phyloP scores from a whole-genome alignment of 176 grass and related monocot species.

The Saccharum spontaneum region DNA sequence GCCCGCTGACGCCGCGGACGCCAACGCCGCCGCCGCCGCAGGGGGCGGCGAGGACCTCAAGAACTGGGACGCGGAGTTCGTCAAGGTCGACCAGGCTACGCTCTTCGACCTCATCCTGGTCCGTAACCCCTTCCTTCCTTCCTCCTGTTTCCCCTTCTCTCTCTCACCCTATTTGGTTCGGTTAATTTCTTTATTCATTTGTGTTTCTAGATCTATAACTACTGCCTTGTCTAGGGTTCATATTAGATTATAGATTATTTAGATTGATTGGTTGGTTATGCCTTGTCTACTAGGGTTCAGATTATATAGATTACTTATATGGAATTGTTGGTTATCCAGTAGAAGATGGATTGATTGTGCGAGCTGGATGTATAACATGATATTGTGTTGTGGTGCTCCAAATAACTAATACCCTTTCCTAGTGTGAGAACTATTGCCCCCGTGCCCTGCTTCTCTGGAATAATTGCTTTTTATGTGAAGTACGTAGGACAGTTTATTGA shows the following conservation, averaged over 20 bases:
- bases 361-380: neutral
- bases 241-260: neutral
- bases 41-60: slow-evolving; percentile 44
- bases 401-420: no score
- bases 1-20: neutral
- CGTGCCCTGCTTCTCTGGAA: neutral
- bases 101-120: slow-evolving; percentile 73
- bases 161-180: neutral
- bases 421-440: no score
- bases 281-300: neutral
- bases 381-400: no score
- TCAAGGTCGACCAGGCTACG: slow-evolving; percentile 71
- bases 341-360: neutral
- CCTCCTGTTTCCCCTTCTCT: neutral
- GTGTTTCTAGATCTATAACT: neutral
- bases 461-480: neutral
- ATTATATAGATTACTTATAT: neutral
- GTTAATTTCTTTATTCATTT: neutral
- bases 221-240: neutral
- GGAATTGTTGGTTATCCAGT: neutral
- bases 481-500: neutral
- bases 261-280: neutral
- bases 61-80: slow-evolving; percentile 63
- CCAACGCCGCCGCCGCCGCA: neutral
- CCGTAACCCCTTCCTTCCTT: neutral